Evolutionary conservation across 192 early-diverging fungal genomes (phyloP).

Genomic region (Coemansia sp.): DNA sequence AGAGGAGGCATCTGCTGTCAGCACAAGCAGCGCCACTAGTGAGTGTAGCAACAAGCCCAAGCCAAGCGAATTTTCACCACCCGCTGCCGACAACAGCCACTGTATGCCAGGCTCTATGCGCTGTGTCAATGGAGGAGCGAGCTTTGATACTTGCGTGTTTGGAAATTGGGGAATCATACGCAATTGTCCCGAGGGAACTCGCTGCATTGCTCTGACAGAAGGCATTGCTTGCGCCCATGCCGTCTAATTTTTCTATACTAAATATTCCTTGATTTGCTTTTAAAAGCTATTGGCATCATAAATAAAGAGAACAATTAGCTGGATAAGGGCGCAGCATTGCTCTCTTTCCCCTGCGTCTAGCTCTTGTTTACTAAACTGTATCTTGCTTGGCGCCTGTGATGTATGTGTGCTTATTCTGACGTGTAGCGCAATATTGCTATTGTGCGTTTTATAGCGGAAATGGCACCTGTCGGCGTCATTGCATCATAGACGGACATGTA

Average conservation of each 20-base stretch:
- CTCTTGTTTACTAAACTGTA: no score
- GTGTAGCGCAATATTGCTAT: no score
- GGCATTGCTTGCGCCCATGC: constrained; percentile 32
- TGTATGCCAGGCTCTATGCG: constrained; percentile 23
- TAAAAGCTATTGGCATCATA: neutral
- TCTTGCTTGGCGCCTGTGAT: no score
- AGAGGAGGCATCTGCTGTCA: neutral
- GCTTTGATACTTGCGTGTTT: constrained; percentile 47
- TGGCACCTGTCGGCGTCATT: no score
- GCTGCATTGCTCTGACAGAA: constrained; percentile 13
- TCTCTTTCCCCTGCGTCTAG: no score
- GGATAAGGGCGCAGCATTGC: no score
- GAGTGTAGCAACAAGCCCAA: neutral
- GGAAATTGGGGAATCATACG: constrained; percentile 42
- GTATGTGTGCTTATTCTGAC: no score
- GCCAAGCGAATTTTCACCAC: neutral
- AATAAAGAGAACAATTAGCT: neutral
- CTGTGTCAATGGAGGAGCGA: constrained; percentile 4
- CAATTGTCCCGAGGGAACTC: constrained; percentile 27
- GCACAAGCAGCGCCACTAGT: neutral
- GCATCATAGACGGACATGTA: no score
- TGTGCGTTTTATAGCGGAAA: no score
- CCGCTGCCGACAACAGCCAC: neutral
- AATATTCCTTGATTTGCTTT: neutral
- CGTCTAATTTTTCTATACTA: neutral